Evolutionary conservation across 805 yeast species (phyloP).

Genomic region (Grigorovia yakushimaensis): DNA sequence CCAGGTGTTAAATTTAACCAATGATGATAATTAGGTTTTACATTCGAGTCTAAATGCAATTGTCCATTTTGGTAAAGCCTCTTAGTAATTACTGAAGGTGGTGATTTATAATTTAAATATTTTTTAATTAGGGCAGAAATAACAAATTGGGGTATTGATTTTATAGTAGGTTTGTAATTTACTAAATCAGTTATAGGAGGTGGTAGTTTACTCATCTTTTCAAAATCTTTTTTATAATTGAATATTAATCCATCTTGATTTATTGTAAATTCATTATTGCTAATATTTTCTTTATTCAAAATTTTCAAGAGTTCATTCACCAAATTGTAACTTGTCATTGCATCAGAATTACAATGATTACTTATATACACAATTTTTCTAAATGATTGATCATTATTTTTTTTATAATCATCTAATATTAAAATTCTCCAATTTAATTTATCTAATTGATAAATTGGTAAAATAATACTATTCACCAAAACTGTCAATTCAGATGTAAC

Average conservation of each 20-base stretch:
- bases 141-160: slow-evolving; percentile 9
- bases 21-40: slow-evolving; percentile 7
- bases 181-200: slow-evolving; percentile 16
- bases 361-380: slow-evolving; percentile 9
- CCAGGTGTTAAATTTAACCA: slow-evolving; percentile 8
- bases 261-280: neutral
- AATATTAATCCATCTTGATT: slow-evolving; percentile 2
- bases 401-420: slow-evolving; percentile 9
- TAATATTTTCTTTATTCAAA: slow-evolving; percentile 3
- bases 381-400: neutral
- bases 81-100: slow-evolving; percentile 1
- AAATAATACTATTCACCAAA: slow-evolving; percentile 8
- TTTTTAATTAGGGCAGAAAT: slow-evolving; percentile 8
- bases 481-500: slow-evolving; percentile 9
- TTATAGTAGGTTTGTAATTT: slow-evolving; percentile 11
- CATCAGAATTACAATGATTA: slow-evolving; percentile 22
- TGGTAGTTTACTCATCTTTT: slow-evolving; percentile 10
- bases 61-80: neutral
- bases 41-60: neutral
- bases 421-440: slow-evolving; percentile 21
- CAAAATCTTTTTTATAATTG: slow-evolving; percentile 12
- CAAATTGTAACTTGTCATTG: slow-evolving; percentile 15
- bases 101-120: slow-evolving; percentile 11
- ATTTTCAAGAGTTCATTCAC: slow-evolving; percentile 13
- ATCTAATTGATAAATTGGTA: slow-evolving; percentile 11